Evolutionary conservation across 805 yeast genomes (phyloP), one percentile per base, ranked within the genome.

Genomic region (Wickerhamomyces bisporus): DNA sequence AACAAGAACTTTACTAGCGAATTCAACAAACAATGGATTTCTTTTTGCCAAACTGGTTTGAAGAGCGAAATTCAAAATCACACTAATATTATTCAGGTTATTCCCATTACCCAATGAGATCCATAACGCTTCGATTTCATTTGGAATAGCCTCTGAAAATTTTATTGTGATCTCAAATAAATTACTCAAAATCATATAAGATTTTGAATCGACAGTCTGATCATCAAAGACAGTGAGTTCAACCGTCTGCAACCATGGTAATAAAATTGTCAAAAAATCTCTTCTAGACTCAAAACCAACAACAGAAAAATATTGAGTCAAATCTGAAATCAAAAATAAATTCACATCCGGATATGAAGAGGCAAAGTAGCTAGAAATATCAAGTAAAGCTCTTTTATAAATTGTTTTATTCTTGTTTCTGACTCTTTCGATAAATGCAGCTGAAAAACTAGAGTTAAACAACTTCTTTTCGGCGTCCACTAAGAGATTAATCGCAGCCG

Each of bases 71-170:
- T 80, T 83, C 52, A 86, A 61, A 16, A 87, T 83, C 2, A 76
- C 79, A 32, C 78, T 78, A 16, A 81, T 80, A 50, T 91, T 88
- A n/a, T 65, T 70, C 23, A 75, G 71, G 21, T 75, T 71, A n/a
- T 74, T 71, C 5, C 83, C 86, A 35, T 74, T 77, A 1, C 94
- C 96, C n/a, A 93, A 65, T 0, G 97, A 91, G 5, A 86, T 87
- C 99, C 99, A 93, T 17, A 93, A 61, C 0, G 95, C 95, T 57
- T 89, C 97, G 10, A 93, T 86, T 50, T 88, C 98, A 50, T 82
- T 83, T 31, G 86, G 86, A 48, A 86, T 77, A 12, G 70, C 67
- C 33, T 81, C 80, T 36, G 89, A 77, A 49, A 81, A 85, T 41
- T 77, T 77, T 26, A 87, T 77, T 0, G 97, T 87, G 28, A 93